Percentiles rank a stretch among this genome's conserved stretches.
phyloP scores from a whole-genome alignment of 345 rosid genomes.

The Eucalyptus virginea region DNA sequence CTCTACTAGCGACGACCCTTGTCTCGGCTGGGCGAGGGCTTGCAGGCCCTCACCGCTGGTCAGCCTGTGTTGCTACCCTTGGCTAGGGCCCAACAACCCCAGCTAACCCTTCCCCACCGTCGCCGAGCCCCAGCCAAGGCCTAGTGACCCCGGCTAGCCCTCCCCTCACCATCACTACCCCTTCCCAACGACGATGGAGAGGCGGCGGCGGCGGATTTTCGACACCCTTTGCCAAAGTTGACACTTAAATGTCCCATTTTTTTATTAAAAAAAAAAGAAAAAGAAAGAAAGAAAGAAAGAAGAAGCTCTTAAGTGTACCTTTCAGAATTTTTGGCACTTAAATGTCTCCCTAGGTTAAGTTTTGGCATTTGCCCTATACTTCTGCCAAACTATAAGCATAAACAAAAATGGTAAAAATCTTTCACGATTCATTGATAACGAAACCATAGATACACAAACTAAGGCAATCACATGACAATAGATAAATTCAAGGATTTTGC shows the following conservation, averaged over 20 bases:
- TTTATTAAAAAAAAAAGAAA: too few relatives aligned
- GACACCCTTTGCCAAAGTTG: accelerated
- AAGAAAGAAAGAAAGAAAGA: too few relatives aligned
- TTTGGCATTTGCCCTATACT: accelerated
- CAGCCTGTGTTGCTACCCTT: accelerated
- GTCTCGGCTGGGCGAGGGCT: too few relatives aligned
- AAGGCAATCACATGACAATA: not conserved
- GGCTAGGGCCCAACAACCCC: accelerated
- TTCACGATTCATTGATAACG: accelerated
- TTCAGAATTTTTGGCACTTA: accelerated
- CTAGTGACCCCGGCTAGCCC: accelerated
- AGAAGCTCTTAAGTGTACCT: too few relatives aligned
- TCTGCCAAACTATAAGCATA: accelerated
- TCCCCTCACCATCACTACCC: accelerated
- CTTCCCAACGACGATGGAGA: accelerated
- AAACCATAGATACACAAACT: not conserved
- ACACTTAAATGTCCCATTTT: too few relatives aligned
- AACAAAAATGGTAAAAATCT: not conserved
- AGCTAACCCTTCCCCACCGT: accelerated
- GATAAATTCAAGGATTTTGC: not conserved
- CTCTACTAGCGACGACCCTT: accelerated
- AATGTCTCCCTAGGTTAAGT: accelerated
- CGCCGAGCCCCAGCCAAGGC: accelerated
- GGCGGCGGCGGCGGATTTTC: accelerated
- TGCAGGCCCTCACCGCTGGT: accelerated